A percentile compares a stretch with the other conserved stretches of the same genome.
phyloP scores from a whole-genome alignment of 1,139 yeast genomes.

The Scheffersomyces cryptocercus region DNA sequence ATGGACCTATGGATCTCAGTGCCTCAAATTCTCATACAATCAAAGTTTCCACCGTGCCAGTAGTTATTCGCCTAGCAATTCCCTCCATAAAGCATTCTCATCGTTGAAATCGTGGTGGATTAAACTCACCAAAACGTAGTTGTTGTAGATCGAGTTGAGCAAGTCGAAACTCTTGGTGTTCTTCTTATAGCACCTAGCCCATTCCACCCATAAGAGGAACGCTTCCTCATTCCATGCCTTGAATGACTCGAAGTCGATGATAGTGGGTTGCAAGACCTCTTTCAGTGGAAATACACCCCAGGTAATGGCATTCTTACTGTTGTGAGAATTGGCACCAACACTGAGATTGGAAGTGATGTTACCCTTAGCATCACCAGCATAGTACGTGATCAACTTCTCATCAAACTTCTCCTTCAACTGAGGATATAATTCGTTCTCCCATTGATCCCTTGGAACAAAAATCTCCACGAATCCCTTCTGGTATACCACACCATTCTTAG shows the following conservation, averaged over 20 bases:
- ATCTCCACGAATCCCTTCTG: conserved; percentile 92
- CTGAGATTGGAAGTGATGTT: conserved; percentile 63
- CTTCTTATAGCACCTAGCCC: conserved; percentile 79
- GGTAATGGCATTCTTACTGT: conserved; percentile 72
- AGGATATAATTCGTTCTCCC: conserved; percentile 59
- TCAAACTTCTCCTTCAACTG: conserved; percentile 47
- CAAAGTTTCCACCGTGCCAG: conserved; percentile 14
- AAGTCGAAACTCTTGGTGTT: conserved; percentile 57
- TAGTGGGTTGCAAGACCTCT: conserved; percentile 85
- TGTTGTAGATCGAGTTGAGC: conserved; percentile 58
- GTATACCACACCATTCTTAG: conserved; percentile 85
- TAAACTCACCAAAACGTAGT: conserved; percentile 76
- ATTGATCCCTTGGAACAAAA: conserved; percentile 64
- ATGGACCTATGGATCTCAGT: too few relatives aligned
- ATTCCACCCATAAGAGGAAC: conserved; percentile 84
- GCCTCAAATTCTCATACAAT: background rate
- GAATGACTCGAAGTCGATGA: conserved; percentile 84
- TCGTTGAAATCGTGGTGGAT: conserved; percentile 82
- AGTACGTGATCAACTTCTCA: conserved; percentile 59
- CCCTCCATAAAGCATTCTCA: conserved; percentile 77
- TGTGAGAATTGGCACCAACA: conserved; percentile 22
- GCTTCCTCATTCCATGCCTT: conserved; percentile 95
- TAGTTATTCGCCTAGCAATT: conserved; percentile 40
- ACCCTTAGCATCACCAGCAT: conserved; percentile 63
- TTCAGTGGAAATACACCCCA: conserved; percentile 95